Percentiles rank a stretch among this genome's conserved stretches.
phyloP scores from a whole-genome alignment of 345 rosid genomes.

The Syzygium oleosum region DNA sequence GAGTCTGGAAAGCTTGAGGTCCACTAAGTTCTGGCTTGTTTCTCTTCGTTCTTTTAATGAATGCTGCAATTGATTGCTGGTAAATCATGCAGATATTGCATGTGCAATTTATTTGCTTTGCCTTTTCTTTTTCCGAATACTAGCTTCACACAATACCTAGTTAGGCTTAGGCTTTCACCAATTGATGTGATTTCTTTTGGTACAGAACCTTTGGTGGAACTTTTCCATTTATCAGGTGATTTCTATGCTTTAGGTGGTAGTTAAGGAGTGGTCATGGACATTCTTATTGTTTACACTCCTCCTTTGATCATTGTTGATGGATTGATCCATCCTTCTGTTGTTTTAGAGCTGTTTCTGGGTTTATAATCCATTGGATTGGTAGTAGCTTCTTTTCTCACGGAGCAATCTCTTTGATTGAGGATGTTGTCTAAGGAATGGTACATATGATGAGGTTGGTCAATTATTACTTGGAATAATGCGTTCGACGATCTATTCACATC shows the following conservation, averaged over 20 bases:
- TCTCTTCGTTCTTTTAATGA: background rate
- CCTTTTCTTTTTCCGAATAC: background rate
- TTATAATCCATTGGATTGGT: background rate
- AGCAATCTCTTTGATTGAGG: background rate
- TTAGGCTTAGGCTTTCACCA: background rate
- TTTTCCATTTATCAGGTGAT: background rate
- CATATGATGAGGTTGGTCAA: background rate
- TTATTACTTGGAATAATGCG: background rate
- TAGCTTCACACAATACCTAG: background rate
- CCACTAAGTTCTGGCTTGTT: background rate
- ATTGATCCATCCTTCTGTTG: background rate
- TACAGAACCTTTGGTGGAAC: background rate
- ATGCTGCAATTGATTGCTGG: background rate
- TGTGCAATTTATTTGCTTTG: background rate
- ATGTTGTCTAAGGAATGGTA: background rate
- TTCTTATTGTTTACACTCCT: constrained; percentile 19
- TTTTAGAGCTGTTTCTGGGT: background rate
- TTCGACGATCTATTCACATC: background rate
- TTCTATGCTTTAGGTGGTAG: background rate
- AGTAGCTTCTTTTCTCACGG: too few relatives aligned
- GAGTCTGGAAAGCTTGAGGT: background rate
- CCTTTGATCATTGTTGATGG: constrained; percentile 16
- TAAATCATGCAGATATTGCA: background rate
- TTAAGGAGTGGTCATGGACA: background rate
- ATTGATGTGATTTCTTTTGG: background rate